Evolutionary conservation across 352 stramenopile genomes (phyloP).

Genomic region (Globisporangium viniferum): DNA sequence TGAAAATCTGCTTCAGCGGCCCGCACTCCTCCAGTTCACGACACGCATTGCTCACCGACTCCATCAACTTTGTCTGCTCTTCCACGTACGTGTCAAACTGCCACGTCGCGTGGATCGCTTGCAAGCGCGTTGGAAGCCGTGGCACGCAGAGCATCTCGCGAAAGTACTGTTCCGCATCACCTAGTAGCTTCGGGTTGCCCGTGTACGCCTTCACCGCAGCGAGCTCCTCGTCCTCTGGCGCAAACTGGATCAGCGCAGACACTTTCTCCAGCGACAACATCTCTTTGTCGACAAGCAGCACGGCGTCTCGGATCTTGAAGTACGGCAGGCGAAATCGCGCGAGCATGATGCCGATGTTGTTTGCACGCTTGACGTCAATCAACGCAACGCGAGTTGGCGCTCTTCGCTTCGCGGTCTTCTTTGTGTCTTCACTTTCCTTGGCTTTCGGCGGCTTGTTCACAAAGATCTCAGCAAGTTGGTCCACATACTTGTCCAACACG

Average conservation of each 20-base stretch:
- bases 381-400: constrained; percentile 70
- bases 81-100: constrained; percentile 83
- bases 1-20: constrained; percentile 86
- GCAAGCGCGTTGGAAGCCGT: constrained; percentile 57
- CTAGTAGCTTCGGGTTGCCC: constrained; percentile 67
- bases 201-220: constrained; percentile 60
- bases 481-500: constrained; percentile 64
- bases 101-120: constrained; percentile 80
- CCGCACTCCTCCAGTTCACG: constrained; percentile 85
- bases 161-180: constrained; percentile 83
- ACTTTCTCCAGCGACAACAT: constrained; percentile 70
- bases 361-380: constrained; percentile 81
- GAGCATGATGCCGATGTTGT: constrained; percentile 88
- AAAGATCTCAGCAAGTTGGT: constrained; percentile 70
- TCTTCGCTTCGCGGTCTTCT: constrained; percentile 43
- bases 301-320: constrained; percentile 67
- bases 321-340: constrained; percentile 82
- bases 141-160: constrained; percentile 62
- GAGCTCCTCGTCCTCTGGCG: constrained; percentile 66
- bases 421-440: constrained; percentile 51
- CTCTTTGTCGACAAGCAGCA: constrained; percentile 79
- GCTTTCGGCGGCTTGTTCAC: constrained; percentile 74
- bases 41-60: constrained; percentile 87
- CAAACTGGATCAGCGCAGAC: constrained; percentile 74
- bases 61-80: constrained; percentile 70